phyloP scores from a whole-genome alignment of 306 rosid genomes.

The Lagenaria siceraria region DNA sequence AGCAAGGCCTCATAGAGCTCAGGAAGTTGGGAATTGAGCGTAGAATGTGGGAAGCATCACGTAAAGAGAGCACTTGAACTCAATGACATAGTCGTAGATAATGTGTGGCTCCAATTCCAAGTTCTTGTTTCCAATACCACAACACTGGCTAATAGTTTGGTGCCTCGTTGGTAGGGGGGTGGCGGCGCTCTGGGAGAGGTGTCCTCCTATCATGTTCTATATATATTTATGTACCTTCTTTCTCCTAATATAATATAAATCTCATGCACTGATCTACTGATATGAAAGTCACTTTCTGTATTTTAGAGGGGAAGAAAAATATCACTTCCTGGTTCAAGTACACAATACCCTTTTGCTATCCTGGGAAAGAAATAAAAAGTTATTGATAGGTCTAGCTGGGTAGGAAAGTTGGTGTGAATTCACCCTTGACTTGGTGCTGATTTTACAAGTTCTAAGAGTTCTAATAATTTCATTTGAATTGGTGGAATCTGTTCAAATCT shows the following conservation, averaged over 20 bases:
- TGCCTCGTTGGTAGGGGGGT: too few species aligned
- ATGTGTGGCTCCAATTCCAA: neutral
- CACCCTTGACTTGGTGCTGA: neutral
- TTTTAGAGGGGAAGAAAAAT: neutral
- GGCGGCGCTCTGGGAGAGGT: neutral
- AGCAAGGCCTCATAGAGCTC: conserved; percentile 78
- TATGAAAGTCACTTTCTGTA: neutral
- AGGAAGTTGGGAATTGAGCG: conserved; percentile 81
- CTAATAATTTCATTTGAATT: conserved; percentile 12
- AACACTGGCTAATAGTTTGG: neutral
- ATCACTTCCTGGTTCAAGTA: neutral
- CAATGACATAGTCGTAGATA: neutral
- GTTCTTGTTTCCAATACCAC: too few species aligned
- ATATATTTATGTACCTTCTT: neutral
- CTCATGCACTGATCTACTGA: neutral
- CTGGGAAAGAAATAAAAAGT: neutral
- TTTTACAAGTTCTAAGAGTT: neutral
- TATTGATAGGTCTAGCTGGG: neutral
- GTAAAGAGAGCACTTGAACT: conserved; percentile 35
- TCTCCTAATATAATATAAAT: neutral
- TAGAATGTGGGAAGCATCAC: conserved; percentile 89
- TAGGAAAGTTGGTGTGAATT: neutral
- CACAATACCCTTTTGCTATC: neutral
- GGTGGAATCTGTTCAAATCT: conserved; percentile 52
- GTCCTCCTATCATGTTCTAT: neutral